Evolutionary conservation across 2,329 filamentous ascomycete genomes (phyloP), one percentile per base, ranked within the genome.

Genomic region (Ophiostoma tasmaniense): DNA sequence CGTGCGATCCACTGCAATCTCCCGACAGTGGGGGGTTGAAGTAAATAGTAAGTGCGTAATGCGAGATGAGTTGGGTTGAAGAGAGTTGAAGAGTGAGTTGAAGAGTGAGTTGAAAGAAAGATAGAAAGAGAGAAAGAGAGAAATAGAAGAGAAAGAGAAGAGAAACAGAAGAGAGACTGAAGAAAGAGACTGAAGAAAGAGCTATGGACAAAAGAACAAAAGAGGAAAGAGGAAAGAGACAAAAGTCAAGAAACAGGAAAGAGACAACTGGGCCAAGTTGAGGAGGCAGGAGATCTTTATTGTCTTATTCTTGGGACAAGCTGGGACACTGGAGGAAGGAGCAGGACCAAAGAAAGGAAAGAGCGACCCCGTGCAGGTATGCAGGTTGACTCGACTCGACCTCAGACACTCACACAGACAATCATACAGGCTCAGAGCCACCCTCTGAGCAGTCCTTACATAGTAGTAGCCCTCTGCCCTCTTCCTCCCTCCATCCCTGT

Each of bases 1-100:
- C 61, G 61, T 8, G 10, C 33, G 35, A 65, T 65, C 64, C 64
- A 65, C 64, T 65, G 64, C 64, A 65, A 65, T 65, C 64, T 65
- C 64, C 62, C 35, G n/a, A n/a, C 35, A 37, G 35, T 65, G 64
- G 64, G 64, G 64, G 61, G 17, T 2, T 2, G 28, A 62, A 30
- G 59, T 30, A 62, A 22, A 64, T 35, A 64, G 42, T n/a, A 17
- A 45, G 42, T 45, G 42, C 2, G 42, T 45, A 28, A 10, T n/a
- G 28, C 4, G 17, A 50, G 30, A 66, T 33, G 59, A 25, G 33
- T n/a, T n/a, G 35, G 35, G 67, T 50, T 13, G 33, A 39, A 64
- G 33, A 65, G 22, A 13, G 37, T 39, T 33, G 8, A 33, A 39
- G 37, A 39, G 4, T n/a, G 42, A 8, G 20, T 7, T 20, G 39